Conservation (phyloP, 371 early-diverging fungal species). For the Lichtheimia ornata region DNA sequence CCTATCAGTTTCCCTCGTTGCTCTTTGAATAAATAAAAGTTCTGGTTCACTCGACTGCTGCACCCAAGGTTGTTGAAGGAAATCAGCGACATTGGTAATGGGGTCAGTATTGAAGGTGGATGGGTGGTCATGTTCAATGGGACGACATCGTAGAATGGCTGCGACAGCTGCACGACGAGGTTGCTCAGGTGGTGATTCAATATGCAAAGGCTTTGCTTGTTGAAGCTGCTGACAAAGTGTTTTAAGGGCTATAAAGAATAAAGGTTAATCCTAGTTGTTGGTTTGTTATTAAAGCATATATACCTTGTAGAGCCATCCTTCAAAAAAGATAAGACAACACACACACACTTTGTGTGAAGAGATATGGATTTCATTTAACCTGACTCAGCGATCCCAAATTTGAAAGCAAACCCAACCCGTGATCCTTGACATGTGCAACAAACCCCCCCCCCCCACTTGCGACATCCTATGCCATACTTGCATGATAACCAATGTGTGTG, state of each 20-base stretch:
- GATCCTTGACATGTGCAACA: too few relatives aligned
- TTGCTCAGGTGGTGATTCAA: constrained; percentile 38
- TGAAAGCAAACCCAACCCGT: constrained; percentile 1
- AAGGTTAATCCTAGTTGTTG: neutral
- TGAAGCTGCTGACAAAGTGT: constrained; percentile 25
- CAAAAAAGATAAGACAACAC: too few relatives aligned
- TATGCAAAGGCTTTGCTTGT: constrained; percentile 14
- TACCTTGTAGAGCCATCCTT: constrained; percentile 6
- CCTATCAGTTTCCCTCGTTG: constrained; percentile 63
- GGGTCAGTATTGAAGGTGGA: neutral
- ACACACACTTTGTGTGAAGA: too few relatives aligned
- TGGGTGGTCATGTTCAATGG: neutral
- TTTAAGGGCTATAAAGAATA: constrained; percentile 20
- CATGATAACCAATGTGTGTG: too few relatives aligned
- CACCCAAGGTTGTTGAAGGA: constrained; percentile 41
- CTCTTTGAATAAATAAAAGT: constrained; percentile 67
- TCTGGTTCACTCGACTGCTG: constrained; percentile 46
- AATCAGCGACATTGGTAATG: constrained; percentile 24
- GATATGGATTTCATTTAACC: too few relatives aligned
- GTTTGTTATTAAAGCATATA: neutral
- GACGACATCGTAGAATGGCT: constrained; percentile 42
- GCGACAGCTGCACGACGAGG: constrained; percentile 42
- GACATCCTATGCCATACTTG: too few relatives aligned
- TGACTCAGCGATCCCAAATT: constrained; percentile 4
- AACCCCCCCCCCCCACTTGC: too few relatives aligned